Evolutionary conservation across 495 filamentous ascomycete genomes (phyloP).

Genomic region (Sporormia fimetaria): DNA sequence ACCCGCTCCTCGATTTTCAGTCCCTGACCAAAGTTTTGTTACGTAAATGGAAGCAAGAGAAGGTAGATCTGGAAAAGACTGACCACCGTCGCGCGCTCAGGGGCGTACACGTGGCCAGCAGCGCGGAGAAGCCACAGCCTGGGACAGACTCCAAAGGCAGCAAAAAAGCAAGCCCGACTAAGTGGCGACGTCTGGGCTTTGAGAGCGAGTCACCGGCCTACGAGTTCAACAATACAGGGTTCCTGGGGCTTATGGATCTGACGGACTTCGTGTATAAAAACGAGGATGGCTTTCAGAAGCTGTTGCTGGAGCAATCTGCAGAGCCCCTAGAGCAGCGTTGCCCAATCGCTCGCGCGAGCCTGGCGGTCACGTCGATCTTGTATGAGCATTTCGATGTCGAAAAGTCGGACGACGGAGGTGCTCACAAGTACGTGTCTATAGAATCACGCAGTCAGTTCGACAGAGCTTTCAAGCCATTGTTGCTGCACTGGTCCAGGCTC

Average conservation of each 20-base stretch:
- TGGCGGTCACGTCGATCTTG: slow-evolving; percentile 76
- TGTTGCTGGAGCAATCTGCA: slow-evolving; percentile 75
- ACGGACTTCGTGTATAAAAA: slow-evolving; percentile 85
- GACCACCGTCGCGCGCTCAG: slow-evolving; percentile 85
- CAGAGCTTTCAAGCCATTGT: slow-evolving; percentile 71
- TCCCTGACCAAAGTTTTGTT: slow-evolving; percentile 80
- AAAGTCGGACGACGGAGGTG: slow-evolving; percentile 71
- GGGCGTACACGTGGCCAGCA: slow-evolving; percentile 71
- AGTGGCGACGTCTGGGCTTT: slow-evolving; percentile 89
- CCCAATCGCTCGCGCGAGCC: slow-evolving; percentile 75
- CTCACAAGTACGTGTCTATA: slow-evolving; percentile 60
- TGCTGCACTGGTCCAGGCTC: slow-evolving; percentile 93
- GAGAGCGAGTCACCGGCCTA: slow-evolving; percentile 72
- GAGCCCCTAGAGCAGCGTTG: slow-evolving; percentile 62
- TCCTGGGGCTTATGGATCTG: slow-evolving; percentile 94
- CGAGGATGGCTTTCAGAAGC: slow-evolving; percentile 83
- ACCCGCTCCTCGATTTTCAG: slow-evolving; percentile 91
- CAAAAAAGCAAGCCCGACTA: slow-evolving; percentile 69
- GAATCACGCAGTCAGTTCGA: slow-evolving; percentile 75
- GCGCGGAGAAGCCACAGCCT: slow-evolving; percentile 39
- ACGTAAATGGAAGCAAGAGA: slow-evolving; percentile 79
- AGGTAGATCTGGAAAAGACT: slow-evolving; percentile 69
- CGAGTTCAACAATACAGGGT: slow-evolving; percentile 80
- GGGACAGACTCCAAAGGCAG: slow-evolving; percentile 43
- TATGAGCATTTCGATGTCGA: slow-evolving; percentile 96